Evolutionary conservation across 2,329 filamentous ascomycete species (phyloP), one percentile per base, ranked within the genome.

Genomic region (Fusarium brachygibbosum): DNA sequence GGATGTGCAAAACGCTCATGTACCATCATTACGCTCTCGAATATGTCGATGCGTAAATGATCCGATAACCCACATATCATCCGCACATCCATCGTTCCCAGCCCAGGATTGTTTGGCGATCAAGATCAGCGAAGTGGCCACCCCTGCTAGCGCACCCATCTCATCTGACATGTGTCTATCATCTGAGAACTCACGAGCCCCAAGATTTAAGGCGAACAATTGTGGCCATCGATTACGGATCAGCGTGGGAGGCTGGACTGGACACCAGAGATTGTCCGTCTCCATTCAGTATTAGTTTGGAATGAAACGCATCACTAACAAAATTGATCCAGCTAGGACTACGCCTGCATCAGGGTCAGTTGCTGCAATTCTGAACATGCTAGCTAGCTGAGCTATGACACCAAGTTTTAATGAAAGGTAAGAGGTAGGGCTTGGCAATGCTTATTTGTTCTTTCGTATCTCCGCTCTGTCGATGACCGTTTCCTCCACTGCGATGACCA

Each of bases 141-240:
- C 45, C 73, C 73, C 63, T 74, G 71, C 71, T 74, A 73, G 71
- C 61, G 62, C 66, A 68, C 60, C 63, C 64, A 63, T 62, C 49
- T 46, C 63, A 72, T 74, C 73, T 75, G 70, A 54, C 68, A 74
- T 74, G 71, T 75, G 70, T 54, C 52, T 69, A 68, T 75, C 68
- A 68, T 65, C 58, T 68, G 70, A 74, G 63, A 73, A 72, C 66
- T 68, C 66, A 73, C 69, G 63, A 68, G 63, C 57, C 66, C 67
- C 59, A 68, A 66, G 62, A 73, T 68, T 73, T 53, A 68, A 73
- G 57, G 46, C 68, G 70, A 68, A 56, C 63, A 54, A 70, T 70
- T 45, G 54, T 58, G 66, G 42, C 58, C 51, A 67, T 68, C 46
- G 50, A 58, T 62, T 52, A 68, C 58, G 56, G 71, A 74, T 75